phyloP scores from a whole-genome alignment of 129 eudicot genomes.

The Centella asiatica region DNA sequence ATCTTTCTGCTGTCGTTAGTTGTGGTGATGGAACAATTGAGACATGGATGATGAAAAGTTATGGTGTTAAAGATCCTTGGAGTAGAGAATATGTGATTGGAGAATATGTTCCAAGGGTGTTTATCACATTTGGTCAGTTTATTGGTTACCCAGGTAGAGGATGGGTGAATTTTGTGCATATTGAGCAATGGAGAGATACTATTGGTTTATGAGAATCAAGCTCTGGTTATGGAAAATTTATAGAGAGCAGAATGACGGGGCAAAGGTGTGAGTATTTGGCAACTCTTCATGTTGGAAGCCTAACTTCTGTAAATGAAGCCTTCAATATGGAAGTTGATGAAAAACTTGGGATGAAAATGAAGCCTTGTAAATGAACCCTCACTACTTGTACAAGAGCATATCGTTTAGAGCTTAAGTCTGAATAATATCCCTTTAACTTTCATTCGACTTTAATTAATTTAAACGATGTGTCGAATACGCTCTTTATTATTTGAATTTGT shows the following conservation, averaged over 20 bases:
- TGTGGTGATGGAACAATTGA: slow-evolving; percentile 1
- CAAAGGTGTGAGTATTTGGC: not conserved
- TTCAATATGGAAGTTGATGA: not conserved
- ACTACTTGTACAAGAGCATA: too few species aligned
- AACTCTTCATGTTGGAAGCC: not conserved
- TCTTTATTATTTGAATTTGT: too few species aligned
- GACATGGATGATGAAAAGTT: slow-evolving; percentile 5
- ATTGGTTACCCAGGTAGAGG: not conserved
- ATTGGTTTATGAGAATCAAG: slow-evolving; percentile 5
- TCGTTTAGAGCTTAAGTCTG: too few species aligned
- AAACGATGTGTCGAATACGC: too few species aligned
- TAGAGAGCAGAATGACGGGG: not conserved
- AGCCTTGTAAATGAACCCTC: too few species aligned
- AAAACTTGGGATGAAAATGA: too few species aligned
- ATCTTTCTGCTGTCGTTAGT: slow-evolving; percentile 1
- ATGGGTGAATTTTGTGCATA: not conserved
- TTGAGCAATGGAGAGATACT: not conserved
- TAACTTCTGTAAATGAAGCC: not conserved
- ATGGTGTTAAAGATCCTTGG: slow-evolving; percentile 2
- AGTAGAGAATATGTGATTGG: not conserved
- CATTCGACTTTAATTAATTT: too few species aligned
- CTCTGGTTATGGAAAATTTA: not conserved
- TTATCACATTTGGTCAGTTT: slow-evolving; percentile 3
- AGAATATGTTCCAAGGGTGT: not conserved
- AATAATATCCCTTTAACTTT: too few species aligned